Evolutionary conservation across 2,329 filamentous ascomycete species (phyloP).

Genomic region (Venturia aucupariae): DNA sequence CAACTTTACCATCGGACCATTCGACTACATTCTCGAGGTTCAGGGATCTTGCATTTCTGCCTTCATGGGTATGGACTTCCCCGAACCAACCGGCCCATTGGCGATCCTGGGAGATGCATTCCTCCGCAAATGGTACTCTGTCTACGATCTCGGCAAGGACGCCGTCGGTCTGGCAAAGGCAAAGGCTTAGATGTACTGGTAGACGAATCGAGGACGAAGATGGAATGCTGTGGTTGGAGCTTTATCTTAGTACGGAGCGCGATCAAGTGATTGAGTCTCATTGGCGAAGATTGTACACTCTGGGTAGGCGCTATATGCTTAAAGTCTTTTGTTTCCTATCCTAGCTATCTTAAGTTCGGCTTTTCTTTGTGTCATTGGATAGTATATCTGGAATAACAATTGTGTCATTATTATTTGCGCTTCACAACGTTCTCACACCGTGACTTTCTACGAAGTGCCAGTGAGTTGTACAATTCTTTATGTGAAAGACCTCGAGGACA

Average conservation of each 20-base stretch:
- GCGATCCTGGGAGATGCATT: slow-evolving; percentile 87
- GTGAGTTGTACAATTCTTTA: no score
- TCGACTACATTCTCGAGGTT: slow-evolving; percentile 93
- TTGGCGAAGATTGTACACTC: slow-evolving; percentile 2
- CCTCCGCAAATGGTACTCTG: slow-evolving; percentile 81
- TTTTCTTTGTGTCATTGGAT: background rate
- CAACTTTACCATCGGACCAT: slow-evolving; percentile 81
- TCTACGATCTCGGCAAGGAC: slow-evolving; percentile 88
- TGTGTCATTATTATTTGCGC: background rate
- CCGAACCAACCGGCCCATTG: slow-evolving; percentile 78
- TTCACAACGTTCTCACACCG: background rate
- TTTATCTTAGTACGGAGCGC: background rate
- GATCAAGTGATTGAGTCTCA: background rate
- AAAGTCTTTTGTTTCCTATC: background rate
- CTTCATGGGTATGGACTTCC: slow-evolving; percentile 88
- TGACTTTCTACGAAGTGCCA: background rate
- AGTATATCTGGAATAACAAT: background rate
- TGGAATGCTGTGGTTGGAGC: background rate
- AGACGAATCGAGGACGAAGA: background rate
- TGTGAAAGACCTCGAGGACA: background rate
- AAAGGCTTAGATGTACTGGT: slow-evolving; percentile 44
- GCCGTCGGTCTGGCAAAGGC: slow-evolving; percentile 83
- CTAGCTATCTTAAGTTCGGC: background rate
- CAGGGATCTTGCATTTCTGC: slow-evolving; percentile 93
- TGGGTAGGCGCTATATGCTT: background rate